Base-by-base conservation (phyloP, 2,329 filamentous ascomycete genomes). In the Alternaria postmessia region DNA sequence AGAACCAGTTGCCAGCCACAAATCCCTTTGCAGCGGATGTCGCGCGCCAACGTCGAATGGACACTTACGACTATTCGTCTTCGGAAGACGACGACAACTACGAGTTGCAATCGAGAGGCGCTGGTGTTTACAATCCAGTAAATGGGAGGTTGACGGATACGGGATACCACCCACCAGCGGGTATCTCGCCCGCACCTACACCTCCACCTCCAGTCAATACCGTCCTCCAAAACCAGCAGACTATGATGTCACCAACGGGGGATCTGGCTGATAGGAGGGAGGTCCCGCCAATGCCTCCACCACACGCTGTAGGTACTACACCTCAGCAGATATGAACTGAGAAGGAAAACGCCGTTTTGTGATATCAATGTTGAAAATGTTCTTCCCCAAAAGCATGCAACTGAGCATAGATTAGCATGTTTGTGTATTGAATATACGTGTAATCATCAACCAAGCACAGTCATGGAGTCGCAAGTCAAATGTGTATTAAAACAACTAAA, bases 71-170 rank as follows among this genome's bases (percentile, higher is more conserved):
- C 34, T 77, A 77, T 42, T 79, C 76, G 1, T 79, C 76, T 7
- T 79, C 77, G 1, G 77, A 79, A 54, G 77, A 79, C 22, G 77
- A 78, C 3, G 73, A 75, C 14, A 69, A 70, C 41, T 78, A 75
- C 43, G 77, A 79, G 62, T 66, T 79, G 20, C 75, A 77, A 4
- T 64, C 70, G 12, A 65, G 54, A 24, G 64, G 54, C 24, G 63
- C 64, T 12, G 65, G 60, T 36, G 64, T 62, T 5, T 77, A 78
- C 54, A 76, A 78, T 41, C 76, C 74, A 18, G 73, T 78, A 8
- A 63, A 66, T 7, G 75, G 75, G 5, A 67, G 62, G 4, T 65
- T 76, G 26, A 75, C 73, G 7, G 76, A 78, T 42, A 78, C 76
- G 26, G 73, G 73, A 12, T 78, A 79, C 49, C 75, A 77, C 53